Conservation (phyloP, 83 land plant genomes). For the Isoetes engelmannii region DNA sequence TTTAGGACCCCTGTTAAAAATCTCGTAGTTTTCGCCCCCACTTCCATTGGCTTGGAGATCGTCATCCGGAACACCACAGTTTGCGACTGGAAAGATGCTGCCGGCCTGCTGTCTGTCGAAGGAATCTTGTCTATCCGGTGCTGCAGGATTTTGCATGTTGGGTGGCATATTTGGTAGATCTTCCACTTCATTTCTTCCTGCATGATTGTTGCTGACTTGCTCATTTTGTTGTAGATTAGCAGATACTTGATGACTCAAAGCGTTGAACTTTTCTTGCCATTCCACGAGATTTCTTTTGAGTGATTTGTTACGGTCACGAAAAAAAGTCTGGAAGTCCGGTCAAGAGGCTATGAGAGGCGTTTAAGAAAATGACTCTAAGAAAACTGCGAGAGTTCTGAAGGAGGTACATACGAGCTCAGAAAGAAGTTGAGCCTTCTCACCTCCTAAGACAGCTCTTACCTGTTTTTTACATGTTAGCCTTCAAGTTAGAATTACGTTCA, state of each 20-base stretch:
- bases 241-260: constrained; percentile 13
- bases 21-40: neutral
- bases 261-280: constrained; percentile 24
- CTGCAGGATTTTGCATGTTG: constrained; percentile 1
- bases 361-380: neutral
- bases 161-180: neutral
- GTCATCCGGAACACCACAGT: neutral
- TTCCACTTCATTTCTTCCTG: neutral
- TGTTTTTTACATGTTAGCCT: constrained; percentile 1
- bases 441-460: constrained; percentile 33
- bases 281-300: constrained; percentile 18
- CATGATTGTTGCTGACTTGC: neutral
- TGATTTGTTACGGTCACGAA: constrained; percentile 21
- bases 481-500: too few relatives aligned
- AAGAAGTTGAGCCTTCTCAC: constrained; percentile 36
- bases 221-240: too few relatives aligned
- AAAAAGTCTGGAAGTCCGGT: constrained; percentile 10
- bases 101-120: neutral
- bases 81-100: too few relatives aligned
- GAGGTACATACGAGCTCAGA: constrained; percentile 7
- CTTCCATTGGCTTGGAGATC: too few relatives aligned
- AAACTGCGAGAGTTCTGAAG: too few relatives aligned
- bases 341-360: neutral
- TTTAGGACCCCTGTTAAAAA: too few relatives aligned
- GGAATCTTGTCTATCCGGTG: constrained; percentile 1